Evolutionary conservation across 2,329 filamentous ascomycete genomes (phyloP).

Genomic region (Chaetomiaceae sp.): DNA sequence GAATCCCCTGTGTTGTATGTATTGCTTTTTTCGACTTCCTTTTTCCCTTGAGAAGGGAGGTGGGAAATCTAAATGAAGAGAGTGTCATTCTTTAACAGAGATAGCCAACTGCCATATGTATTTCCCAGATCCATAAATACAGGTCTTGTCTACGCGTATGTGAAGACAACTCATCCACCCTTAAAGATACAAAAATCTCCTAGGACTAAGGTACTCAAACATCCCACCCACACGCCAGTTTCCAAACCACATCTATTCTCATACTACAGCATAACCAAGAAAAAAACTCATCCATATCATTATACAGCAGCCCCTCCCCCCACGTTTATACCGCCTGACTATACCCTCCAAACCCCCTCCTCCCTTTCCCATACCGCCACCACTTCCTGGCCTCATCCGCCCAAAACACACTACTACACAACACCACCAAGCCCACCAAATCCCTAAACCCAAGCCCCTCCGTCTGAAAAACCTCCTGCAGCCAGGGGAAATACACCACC

Average conservation of each 20-base stretch:
- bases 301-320: not conserved
- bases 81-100: too few relatives aligned
- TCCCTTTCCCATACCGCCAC: conserved; percentile 50
- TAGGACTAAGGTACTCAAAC: not conserved
- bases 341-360: conserved; percentile 11
- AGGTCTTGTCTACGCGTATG: too few relatives aligned
- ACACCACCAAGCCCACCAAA: conserved; percentile 63
- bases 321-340: conserved; percentile 15
- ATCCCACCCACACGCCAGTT: not conserved
- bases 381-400: conserved; percentile 89
- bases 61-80: too few relatives aligned
- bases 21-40: too few relatives aligned
- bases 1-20: not conserved
- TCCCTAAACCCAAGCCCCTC: conserved; percentile 75
- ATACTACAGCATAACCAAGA: conserved; percentile 12
- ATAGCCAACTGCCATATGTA: too few relatives aligned
- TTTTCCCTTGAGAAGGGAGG: too few relatives aligned
- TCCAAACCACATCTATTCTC: conserved; percentile 8
- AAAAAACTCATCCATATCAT: conserved; percentile 5
- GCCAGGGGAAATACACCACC: conserved; percentile 90
- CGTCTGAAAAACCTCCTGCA: conserved; percentile 94
- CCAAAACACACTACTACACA: conserved; percentile 93
- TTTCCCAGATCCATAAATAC: too few relatives aligned
- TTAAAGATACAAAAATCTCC: too few relatives aligned
- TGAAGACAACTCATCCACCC: too few relatives aligned